Evolutionary conservation across 139 green algal species (phyloP).

Genomic region (Asterochloris sp.): DNA sequence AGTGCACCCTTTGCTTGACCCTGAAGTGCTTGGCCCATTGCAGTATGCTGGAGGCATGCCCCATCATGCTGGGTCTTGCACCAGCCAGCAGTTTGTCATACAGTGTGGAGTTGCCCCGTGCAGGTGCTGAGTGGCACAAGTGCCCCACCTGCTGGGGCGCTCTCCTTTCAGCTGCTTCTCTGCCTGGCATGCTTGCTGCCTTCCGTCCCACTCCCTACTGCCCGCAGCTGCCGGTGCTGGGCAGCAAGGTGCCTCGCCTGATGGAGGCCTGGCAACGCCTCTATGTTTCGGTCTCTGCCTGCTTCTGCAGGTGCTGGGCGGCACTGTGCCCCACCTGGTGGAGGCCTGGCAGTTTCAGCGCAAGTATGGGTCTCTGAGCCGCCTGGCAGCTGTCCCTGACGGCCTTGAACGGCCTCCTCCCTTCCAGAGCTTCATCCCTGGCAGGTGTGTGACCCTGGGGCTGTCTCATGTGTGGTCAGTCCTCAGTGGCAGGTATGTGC

Average conservation of each 20-base stretch:
- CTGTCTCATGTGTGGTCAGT: no score
- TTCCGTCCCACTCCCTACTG: not conserved
- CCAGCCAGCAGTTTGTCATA: no score
- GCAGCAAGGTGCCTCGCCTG: not conserved
- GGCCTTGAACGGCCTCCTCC: slow-evolving; percentile 2
- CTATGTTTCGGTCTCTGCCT: not conserved
- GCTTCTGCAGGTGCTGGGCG: slow-evolving; percentile 17
- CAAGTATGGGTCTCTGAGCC: slow-evolving; percentile 10
- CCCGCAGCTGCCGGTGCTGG: slow-evolving; percentile 6
- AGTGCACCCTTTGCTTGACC: no score
- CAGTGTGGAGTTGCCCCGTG: no score
- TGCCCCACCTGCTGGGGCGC: not conserved
- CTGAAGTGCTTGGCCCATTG: no score
- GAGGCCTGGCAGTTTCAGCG: slow-evolving; percentile 21
- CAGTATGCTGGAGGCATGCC: no score
- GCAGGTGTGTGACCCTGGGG: not conserved
- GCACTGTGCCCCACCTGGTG: not conserved
- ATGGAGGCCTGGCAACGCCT: not conserved
- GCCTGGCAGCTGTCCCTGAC: not conserved
- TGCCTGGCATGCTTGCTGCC: no score
- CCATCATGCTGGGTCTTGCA: no score
- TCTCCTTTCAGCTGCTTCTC: no score
- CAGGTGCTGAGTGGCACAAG: not conserved
- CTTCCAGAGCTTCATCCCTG: slow-evolving; percentile 20
- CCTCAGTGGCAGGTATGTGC: no score